phyloP scores from a whole-genome alignment of 805 yeast genomes.

The Wickerhamomyces queroliae region DNA sequence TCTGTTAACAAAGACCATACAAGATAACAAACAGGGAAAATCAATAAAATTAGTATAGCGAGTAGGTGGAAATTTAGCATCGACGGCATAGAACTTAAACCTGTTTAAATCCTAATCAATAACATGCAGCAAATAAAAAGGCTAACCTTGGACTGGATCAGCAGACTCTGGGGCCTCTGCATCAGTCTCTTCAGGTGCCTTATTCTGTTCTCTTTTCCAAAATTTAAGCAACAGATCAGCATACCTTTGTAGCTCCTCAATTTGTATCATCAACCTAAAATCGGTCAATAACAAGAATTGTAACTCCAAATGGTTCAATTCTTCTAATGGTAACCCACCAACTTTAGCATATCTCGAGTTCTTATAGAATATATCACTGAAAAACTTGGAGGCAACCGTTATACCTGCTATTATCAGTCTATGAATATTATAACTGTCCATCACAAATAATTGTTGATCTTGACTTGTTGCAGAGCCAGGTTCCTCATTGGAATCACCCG shows the following conservation, averaged over 20 bases:
- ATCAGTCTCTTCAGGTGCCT: slow-evolving; percentile 4
- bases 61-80: no score
- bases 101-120: no score
- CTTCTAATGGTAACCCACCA: slow-evolving; percentile 92
- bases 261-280: slow-evolving; percentile 79
- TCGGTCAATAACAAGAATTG: slow-evolving; percentile 83
- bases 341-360: slow-evolving; percentile 92
- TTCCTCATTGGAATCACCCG: slow-evolving; percentile 9
- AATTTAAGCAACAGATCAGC: slow-evolving; percentile 82
- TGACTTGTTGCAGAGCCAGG: slow-evolving; percentile 17
- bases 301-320: slow-evolving; percentile 84
- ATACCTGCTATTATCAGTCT: slow-evolving; percentile 90
- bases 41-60: no score
- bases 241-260: slow-evolving; percentile 86
- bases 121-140: neutral
- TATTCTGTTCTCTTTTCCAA: slow-evolving; percentile 59
- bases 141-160: neutral
- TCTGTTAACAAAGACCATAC: no score
- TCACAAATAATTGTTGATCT: slow-evolving; percentile 69
- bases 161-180: neutral
- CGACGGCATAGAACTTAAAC: no score
- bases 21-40: no score
- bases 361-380: slow-evolving; percentile 90
- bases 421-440: slow-evolving; percentile 95
- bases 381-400: slow-evolving; percentile 92